Base-by-base conservation (phyloP, 176 grass and related monocot genomes). In the Puya raimondii region DNA sequence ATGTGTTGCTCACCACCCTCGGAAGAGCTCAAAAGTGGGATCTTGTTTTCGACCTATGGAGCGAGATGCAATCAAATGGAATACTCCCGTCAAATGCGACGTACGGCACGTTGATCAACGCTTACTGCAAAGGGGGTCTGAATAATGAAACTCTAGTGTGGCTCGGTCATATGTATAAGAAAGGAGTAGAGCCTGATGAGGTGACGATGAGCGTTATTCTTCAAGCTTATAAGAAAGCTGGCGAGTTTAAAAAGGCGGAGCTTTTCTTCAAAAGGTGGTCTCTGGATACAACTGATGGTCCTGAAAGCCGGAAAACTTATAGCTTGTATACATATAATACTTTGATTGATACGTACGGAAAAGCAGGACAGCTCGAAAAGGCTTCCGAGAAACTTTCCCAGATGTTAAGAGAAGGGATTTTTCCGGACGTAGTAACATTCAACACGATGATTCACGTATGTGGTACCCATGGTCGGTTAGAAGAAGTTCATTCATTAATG, bases 291-390 rank as follows among this genome's bases (percentile, higher is more conserved):
- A n/a, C 27, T 68, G 53, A 12, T 75, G 58, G 48, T 58, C 64
- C 29, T 78, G 48, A 74, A 56, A 76, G 67, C 4, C 76, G 15
- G 56, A 65, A 74, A 61, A 63, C 61, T 72, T 86, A 68, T 65
- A 81, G 68, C 66, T 69, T 96, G 73, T 89, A 96, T 3, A 89
- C 85, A 9, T 91, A 89, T 50, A 97, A 97, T 74, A 91, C 82
- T 70, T 85, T 97, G 84, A 82, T 97, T 58, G 88, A 92, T 78
- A 85, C 86, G 71, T 97, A 89, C 11, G 89, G 80, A 13, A 92
- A 97, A 75, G 76, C 86, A 1, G 86, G 86, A 29, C 71, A 81
- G 67, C 80, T 97, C 59, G 79, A 85, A 29, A 92, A 92, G 68
- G 89, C 85, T 71, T 92, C 87, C 49, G 72, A 81, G 22, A 85